Evolutionary conservation across 495 filamentous ascomycete species (phyloP).

Genomic region (Lasiosphaeris hirsuta): DNA sequence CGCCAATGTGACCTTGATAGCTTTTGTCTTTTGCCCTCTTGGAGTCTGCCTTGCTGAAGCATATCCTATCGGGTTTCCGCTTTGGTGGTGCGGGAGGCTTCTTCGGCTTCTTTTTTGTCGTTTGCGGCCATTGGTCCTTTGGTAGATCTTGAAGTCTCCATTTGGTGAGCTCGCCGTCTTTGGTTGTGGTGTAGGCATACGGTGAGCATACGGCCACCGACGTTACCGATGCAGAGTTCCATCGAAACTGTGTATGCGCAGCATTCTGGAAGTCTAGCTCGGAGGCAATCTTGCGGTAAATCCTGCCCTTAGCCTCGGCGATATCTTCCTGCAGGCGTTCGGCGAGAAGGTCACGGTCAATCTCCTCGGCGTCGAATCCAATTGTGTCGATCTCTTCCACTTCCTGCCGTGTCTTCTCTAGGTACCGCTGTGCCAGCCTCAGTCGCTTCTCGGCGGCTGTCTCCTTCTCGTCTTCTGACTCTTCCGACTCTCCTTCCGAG

Average conservation of each 20-base stretch:
- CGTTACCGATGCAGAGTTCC: constrained; percentile 72
- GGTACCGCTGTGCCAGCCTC: constrained; percentile 86
- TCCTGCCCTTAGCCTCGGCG: constrained; percentile 85
- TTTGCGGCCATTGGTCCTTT: constrained; percentile 53
- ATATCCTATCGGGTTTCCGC: constrained; percentile 67
- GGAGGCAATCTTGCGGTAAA: constrained; percentile 74
- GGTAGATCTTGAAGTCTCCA: constrained; percentile 70
- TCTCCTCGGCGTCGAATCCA: constrained; percentile 89
- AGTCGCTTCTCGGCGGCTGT: constrained; percentile 84
- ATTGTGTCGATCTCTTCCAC: constrained; percentile 48
- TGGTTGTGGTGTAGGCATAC: constrained; percentile 80
- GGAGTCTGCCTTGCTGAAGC: constrained; percentile 61
- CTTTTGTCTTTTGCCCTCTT: constrained; percentile 57
- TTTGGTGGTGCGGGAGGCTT: constrained; percentile 61
- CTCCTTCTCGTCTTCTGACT: constrained; percentile 61
- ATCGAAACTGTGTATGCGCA: constrained; percentile 65
- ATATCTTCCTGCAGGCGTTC: constrained; percentile 87
- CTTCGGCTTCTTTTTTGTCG: constrained; percentile 55
- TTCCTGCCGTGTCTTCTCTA: constrained; percentile 83
- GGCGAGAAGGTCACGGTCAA: constrained; percentile 88
- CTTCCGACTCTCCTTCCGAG: constrained; percentile 50
- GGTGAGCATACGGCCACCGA: constrained; percentile 74
- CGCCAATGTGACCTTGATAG: constrained; percentile 69
- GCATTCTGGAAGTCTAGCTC: constrained; percentile 63
- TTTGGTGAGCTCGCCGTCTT: constrained; percentile 80